Conservation (phyloP, 208 protist species). For the Balamuthia mandrillaris region DNA sequence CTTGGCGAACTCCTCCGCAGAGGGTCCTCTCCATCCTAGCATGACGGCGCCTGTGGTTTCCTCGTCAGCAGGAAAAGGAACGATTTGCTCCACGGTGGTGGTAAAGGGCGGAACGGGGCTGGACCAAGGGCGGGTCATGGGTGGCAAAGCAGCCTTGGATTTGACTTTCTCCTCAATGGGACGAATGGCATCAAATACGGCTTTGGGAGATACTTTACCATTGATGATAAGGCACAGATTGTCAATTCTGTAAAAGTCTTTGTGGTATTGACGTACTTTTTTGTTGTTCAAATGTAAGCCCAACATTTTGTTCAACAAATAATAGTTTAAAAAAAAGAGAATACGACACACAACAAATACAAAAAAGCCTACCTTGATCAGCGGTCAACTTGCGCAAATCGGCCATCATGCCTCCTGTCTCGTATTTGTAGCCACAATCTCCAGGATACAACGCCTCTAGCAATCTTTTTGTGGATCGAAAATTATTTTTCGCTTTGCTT, state of each 20-base stretch:
- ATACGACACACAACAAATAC: too few relatives aligned
- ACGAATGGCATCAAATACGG: slow-evolving; percentile 43
- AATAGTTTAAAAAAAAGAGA: background rate
- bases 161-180: slow-evolving; percentile 58
- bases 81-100: background rate
- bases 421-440: slow-evolving; percentile 50
- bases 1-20: slow-evolving; percentile 28
- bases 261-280: slow-evolving; percentile 57
- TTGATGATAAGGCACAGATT: slow-evolving; percentile 65
- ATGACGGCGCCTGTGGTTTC: slow-evolving; percentile 44
- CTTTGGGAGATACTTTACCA: slow-evolving; percentile 38
- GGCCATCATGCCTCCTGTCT: slow-evolving; percentile 66
- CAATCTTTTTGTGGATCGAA: background rate
- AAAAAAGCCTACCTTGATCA: slow-evolving; percentile 30
- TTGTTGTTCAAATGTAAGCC: background rate
- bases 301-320: background rate
- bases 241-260: slow-evolving; percentile 59
- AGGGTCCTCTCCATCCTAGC: slow-evolving; percentile 21
- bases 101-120: slow-evolving; percentile 10
- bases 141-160: background rate
- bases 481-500: background rate
- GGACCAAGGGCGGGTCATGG: slow-evolving; percentile 33
- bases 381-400: slow-evolving; percentile 51
- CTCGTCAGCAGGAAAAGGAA: slow-evolving; percentile 63
- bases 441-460: slow-evolving; percentile 20